Evolutionary conservation across 768 basidiomycete species (phyloP).

Genomic region (Tremella mesenterica): DNA sequence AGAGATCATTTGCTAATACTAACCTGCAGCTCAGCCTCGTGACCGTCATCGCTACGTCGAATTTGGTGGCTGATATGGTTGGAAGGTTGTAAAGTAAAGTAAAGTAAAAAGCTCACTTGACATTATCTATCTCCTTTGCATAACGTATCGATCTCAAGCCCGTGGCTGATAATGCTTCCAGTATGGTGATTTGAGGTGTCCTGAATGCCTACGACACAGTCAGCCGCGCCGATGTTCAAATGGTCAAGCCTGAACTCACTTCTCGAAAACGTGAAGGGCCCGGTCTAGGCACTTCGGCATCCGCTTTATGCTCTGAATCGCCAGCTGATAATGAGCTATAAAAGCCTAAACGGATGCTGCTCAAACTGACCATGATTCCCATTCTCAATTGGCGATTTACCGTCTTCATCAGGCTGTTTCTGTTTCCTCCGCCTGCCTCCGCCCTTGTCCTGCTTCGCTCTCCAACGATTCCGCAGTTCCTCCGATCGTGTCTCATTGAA

Average conservation of each 20-base stretch:
- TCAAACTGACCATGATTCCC: neutral
- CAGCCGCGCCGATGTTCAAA: too few species aligned
- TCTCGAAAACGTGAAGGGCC: conserved; percentile 24
- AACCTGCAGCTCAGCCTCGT: conserved; percentile 50
- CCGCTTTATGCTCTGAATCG: neutral
- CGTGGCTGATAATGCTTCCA: conserved; percentile 93
- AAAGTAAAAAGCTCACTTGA: conserved; percentile 60
- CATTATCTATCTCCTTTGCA: conserved; percentile 87
- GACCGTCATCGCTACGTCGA: conserved; percentile 1
- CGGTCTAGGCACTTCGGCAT: conserved; percentile 10
- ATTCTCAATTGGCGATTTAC: neutral
- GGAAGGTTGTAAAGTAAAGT: too few species aligned
- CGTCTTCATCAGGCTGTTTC: too few species aligned
- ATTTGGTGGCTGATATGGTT: too few species aligned
- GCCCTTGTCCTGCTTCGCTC: conserved; percentile 1
- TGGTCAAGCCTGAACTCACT: too few species aligned
- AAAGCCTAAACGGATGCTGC: neutral
- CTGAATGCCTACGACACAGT: too few species aligned
- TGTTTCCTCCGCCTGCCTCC: conserved; percentile 5
- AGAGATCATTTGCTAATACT: conserved; percentile 91
- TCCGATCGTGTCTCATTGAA: conserved; percentile 63
- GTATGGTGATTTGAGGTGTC: conserved; percentile 59
- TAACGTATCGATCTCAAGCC: conserved; percentile 93
- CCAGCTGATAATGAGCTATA: neutral
- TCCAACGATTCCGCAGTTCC: conserved; percentile 23